Evolutionary conservation across 805 yeast genomes (phyloP).

Genomic region (Myxozyma nipponensis): DNA sequence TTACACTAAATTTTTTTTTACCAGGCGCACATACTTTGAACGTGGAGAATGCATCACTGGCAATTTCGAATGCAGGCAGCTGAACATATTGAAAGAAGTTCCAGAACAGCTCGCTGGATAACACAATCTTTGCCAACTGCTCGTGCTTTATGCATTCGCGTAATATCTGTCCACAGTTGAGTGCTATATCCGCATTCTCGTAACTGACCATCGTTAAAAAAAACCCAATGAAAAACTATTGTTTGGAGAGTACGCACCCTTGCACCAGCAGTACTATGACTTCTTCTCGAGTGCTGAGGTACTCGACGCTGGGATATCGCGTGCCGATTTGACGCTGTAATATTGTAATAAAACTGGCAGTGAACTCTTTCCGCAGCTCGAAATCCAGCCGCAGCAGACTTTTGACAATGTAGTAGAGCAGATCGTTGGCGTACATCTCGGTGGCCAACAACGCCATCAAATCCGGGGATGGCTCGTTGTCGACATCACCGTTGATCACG

Average conservation of each 20-base stretch:
- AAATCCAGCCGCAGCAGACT: conserved; percentile 71
- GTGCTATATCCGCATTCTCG: conserved; percentile 66
- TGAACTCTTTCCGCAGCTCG: conserved; percentile 83
- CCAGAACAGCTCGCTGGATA: conserved; percentile 67
- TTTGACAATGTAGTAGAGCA: conserved; percentile 56
- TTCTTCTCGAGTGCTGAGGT: conserved; percentile 63
- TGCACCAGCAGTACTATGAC: conserved; percentile 57
- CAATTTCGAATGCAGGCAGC: conserved; percentile 75
- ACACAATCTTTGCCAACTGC: conserved; percentile 54
- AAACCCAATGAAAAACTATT: too few species aligned
- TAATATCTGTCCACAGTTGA: conserved; percentile 71
- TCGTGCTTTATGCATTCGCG: conserved; percentile 84
- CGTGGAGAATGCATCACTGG: conserved; percentile 84
- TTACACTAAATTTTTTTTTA: not conserved
- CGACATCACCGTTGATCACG: conserved; percentile 65
- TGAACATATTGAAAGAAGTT: conserved; percentile 74
- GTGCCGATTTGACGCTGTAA: conserved; percentile 73
- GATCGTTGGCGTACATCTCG: conserved; percentile 70
- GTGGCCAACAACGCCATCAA: conserved; percentile 71
- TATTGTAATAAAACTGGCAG: conserved; percentile 65
- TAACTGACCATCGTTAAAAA: conserved; percentile 45
- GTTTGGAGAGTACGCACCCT: conserved; percentile 10
- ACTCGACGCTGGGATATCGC: conserved; percentile 83
- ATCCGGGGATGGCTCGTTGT: conserved; percentile 54
- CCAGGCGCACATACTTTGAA: conserved; percentile 38